Percentiles rank a stretch among this genome's conserved stretches.
Conservation (phyloP, 805 yeast species). For the Starmerella riodocensis region DNA sequence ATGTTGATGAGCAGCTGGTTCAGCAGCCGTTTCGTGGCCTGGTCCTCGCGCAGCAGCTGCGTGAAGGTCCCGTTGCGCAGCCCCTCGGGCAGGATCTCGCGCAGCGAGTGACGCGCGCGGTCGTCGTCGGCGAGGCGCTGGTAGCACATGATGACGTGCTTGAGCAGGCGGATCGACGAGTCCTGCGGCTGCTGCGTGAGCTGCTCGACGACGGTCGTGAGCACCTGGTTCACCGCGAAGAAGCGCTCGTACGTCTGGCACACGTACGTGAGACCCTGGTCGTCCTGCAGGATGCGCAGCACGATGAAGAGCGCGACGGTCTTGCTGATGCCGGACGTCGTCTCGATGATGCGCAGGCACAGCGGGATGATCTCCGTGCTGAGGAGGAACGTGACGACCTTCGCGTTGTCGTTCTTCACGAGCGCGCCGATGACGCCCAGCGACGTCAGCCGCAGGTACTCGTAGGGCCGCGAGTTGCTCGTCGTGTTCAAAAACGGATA, state of each 20-base stretch:
- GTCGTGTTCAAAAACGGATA: constrained; percentile 90
- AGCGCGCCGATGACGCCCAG: constrained; percentile 94
- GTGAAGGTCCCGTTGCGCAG: constrained; percentile 78
- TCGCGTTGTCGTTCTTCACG: constrained; percentile 90
- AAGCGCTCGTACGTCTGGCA: constrained; percentile 93
- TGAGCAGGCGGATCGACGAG: constrained; percentile 62
- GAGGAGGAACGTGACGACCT: constrained; percentile 77
- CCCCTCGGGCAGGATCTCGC: constrained; percentile 73
- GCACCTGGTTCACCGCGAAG: constrained; percentile 82
- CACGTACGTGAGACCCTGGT: constrained; percentile 77
- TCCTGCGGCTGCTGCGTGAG: constrained; percentile 46
- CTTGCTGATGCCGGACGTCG: constrained; percentile 82
- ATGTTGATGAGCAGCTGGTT: constrained; percentile 66
- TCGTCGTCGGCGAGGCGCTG: constrained; percentile 77
- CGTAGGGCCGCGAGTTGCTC: constrained; percentile 84
- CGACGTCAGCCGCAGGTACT: constrained; percentile 80
- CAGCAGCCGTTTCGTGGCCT: constrained; percentile 74
- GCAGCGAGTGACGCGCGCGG: constrained; percentile 79
- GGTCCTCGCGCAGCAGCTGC: constrained; percentile 66
- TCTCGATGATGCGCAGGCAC: constrained; percentile 88
- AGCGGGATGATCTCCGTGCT: constrained; percentile 96
- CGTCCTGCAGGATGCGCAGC: constrained; percentile 84
- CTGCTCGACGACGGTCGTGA: constrained; percentile 80
- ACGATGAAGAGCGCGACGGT: constrained; percentile 95
- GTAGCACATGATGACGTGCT: constrained; percentile 90